Base-by-base conservation (phyloP, 345 rosid species). In the Linum usitatissimum region DNA sequence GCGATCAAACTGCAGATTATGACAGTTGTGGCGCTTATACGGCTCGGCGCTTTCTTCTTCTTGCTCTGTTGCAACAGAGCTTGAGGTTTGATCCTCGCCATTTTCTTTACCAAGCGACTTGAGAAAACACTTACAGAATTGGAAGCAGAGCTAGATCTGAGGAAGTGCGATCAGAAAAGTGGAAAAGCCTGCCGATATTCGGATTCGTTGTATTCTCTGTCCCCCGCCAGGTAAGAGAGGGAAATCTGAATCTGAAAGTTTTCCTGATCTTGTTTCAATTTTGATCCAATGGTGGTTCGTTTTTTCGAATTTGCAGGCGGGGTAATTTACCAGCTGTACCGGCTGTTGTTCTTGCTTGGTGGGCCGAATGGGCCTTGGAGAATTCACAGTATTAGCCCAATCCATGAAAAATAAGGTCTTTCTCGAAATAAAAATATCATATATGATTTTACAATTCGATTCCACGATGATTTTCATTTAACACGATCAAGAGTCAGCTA, bases 71-170 rank as follows among this genome's bases (percentile, higher is more conserved):
- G 75, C 39, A 88, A 68, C 60, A 88, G 76, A 63, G 93, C 84
- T 72, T 84, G 96, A 60, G 96, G 96, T 64, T 86, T 86, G 63
- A 88, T 88, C 71, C 86, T 84, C 36, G 96, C 96, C 96, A 88
- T 88, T 19, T 54, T 55, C 28, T 19, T 6, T 10, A 18, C 18
- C 59, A 45, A 34, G 38, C 38, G 38, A 34, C 38, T 23, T 34
- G 38, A 34, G 38, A 34, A 5, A 1, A 0, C 38, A 34, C 38
- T 4, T 7, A 34, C 38, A 45, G 17, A 45, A 10, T 45, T 45
- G 51, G 14, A 45, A 45, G 13, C 17, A 45, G 51, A 5, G 5
- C 51, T 0, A 45, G 51, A 45, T 45, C 51, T 45, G 38, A 34
- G 8, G 38, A 45, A 3, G 51, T 12, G 8, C 4, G 17, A 45